phyloP scores from a whole-genome alignment of 352 stramenopile species.

The Blastocystis sp. region DNA sequence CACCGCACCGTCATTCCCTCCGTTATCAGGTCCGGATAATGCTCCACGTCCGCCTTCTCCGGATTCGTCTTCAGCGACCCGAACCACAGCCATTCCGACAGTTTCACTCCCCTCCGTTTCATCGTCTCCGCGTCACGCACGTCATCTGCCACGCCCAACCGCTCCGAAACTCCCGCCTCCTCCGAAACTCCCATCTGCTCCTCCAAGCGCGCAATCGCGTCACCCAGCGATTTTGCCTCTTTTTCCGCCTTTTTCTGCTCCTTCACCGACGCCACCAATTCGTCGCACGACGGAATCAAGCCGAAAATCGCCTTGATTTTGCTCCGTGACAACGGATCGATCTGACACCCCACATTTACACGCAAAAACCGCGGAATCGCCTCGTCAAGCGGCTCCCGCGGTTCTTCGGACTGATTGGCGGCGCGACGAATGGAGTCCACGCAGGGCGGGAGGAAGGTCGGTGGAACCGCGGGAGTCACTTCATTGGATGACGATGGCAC shows the following conservation, averaged over 20 bases:
- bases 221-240: not conserved
- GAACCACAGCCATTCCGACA: conserved; percentile 39
- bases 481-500: no score
- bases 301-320: conserved; percentile 35
- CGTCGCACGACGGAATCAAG: conserved; percentile 41
- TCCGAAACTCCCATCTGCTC: not conserved
- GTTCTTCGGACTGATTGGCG: not conserved
- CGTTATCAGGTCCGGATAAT: conserved; percentile 39
- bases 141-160: conserved; percentile 10
- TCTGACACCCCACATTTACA: not conserved
- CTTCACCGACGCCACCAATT: not conserved
- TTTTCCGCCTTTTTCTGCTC: not conserved
- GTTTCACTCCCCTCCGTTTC: not conserved
- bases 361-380: not conserved
- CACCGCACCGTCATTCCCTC: conserved; percentile 11
- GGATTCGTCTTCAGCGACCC: conserved; percentile 2
- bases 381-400: not conserved
- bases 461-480: no score
- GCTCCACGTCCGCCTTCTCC: conserved; percentile 1
- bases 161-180: not conserved
- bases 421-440: no score
- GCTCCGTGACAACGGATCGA: not conserved
- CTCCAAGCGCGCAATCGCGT: not conserved
- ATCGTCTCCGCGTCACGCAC: not conserved
- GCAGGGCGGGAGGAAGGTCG: no score